Conservation (phyloP, 1,139 yeast genomes). For the Geotrichum restrictum region DNA sequence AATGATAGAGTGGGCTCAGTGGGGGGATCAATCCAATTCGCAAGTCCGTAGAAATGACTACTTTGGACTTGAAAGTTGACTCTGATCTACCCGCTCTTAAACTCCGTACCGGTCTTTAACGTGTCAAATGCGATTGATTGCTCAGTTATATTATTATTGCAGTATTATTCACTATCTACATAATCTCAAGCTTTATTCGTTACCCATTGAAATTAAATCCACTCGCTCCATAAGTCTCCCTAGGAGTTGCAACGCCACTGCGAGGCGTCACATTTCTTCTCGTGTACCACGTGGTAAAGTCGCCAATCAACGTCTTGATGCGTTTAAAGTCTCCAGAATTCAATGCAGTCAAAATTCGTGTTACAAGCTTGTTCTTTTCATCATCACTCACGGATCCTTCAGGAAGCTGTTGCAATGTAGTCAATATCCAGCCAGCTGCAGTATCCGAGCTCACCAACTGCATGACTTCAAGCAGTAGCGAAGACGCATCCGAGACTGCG, state of each 20-base stretch:
- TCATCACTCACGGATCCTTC: slow-evolving; percentile 55
- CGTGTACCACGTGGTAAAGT: slow-evolving; percentile 77
- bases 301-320: slow-evolving; percentile 64
- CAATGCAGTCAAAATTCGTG: slow-evolving; percentile 56
- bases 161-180: no score
- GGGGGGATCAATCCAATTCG: no score
- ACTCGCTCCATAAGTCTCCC: neutral
- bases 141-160: no score
- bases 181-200: neutral
- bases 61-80: no score
- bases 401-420: slow-evolving; percentile 54
- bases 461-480: slow-evolving; percentile 63
- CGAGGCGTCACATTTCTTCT: slow-evolving; percentile 55
- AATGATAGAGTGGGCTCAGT: no score
- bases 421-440: slow-evolving; percentile 58
- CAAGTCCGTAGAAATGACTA: no score
- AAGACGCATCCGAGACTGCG: slow-evolving; percentile 70
- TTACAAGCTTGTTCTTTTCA: slow-evolving; percentile 60
- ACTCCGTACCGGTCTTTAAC: no score
- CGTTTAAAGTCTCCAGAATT: slow-evolving; percentile 68
- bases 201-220: slow-evolving; percentile 10
- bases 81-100: no score
- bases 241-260: slow-evolving; percentile 7
- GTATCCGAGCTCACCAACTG: slow-evolving; percentile 47
- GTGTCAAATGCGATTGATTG: no score